Evolutionary conservation across 1,284 basidiomycete genomes (phyloP), one percentile per base, ranked within the genome.

Genomic region (Cryptococcus sp.): DNA sequence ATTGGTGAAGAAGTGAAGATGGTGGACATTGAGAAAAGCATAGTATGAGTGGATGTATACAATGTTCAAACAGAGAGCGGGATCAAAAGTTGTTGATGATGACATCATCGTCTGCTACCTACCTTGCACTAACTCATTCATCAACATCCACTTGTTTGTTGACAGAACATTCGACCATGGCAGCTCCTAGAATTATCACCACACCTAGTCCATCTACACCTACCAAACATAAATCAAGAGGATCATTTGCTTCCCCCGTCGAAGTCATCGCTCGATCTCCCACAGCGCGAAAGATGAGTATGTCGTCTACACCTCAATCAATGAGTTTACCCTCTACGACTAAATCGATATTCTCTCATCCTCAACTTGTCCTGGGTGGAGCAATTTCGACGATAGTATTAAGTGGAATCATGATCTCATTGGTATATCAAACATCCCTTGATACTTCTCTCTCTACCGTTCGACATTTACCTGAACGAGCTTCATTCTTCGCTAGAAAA

Each of bases 401-500:
- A 11, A 53, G 57, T 52, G 73, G 68, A n/a, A 72, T 65, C 31
- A 50, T 65, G 47, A 60, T 71, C 69, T 86, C 87, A 4, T 71
- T 85, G 48, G 68, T 87, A 65, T 82, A 2, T 84, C 88, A 67
- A 83, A 69, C 67, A 10, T 64, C 70, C 3, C 55, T n/a, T 84
- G 89, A 72, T 85, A 73, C 69, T 6, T 70, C 70, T 10, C 55
- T 65, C n/a, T 59, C 60, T 2, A 55, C 62, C 5, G 13, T 47
- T 57, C n/a, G 56, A 67, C 49, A 55, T 81, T 34, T 81, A 88
- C 50, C 76, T 83, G 58, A 66, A 78, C 61, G 68, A 14, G 44
- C 58, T 1, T 60, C 88, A 65, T 88, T 87, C 75, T 91, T 91
- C 68, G 90, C 92, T 4, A 83, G 82, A 62, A 92, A 95, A 74